phyloP scores from a whole-genome alignment of 2,329 filamentous ascomycete species.

The Fusarium concolor region DNA sequence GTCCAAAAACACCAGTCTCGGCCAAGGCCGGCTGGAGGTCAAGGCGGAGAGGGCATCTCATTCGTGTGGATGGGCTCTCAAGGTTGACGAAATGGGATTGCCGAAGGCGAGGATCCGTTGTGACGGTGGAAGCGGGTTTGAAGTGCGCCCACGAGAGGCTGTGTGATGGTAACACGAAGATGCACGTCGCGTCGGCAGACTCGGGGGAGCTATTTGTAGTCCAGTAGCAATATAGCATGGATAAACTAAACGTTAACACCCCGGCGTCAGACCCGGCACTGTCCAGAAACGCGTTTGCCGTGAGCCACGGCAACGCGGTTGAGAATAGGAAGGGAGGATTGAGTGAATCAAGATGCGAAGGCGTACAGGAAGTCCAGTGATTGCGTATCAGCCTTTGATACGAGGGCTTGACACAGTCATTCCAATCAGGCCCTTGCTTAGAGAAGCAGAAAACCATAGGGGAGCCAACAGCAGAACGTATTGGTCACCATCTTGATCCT shows the following conservation, averaged over 20 bases:
- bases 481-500: background rate
- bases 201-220: constrained; percentile 26
- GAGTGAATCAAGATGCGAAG: background rate
- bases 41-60: constrained; percentile 15
- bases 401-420: constrained; percentile 14
- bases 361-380: background rate
- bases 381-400: constrained; percentile 1
- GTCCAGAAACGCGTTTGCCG: constrained; percentile 15
- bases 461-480: background rate
- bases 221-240: constrained; percentile 17
- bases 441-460: background rate
- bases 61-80: constrained; percentile 11
- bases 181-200: constrained; percentile 38
- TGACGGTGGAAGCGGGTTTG: constrained; percentile 24
- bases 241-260: constrained; percentile 12
- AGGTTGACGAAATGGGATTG: constrained; percentile 30
- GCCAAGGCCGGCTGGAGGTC: constrained; percentile 25
- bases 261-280: constrained; percentile 29
- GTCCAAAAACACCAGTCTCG: constrained; percentile 31
- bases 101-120: constrained; percentile 35
- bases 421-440: constrained; percentile 1
- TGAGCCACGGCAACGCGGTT: constrained; percentile 18
- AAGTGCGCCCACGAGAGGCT: constrained; percentile 35
- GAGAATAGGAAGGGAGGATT: constrained; percentile 6
- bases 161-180: constrained; percentile 42